These are phyloP conservation scores for Cryptococcus neoformans DNA, from an alignment of 1,284 basidiomycete genomes.

Conservation along the genomic window DNA sequence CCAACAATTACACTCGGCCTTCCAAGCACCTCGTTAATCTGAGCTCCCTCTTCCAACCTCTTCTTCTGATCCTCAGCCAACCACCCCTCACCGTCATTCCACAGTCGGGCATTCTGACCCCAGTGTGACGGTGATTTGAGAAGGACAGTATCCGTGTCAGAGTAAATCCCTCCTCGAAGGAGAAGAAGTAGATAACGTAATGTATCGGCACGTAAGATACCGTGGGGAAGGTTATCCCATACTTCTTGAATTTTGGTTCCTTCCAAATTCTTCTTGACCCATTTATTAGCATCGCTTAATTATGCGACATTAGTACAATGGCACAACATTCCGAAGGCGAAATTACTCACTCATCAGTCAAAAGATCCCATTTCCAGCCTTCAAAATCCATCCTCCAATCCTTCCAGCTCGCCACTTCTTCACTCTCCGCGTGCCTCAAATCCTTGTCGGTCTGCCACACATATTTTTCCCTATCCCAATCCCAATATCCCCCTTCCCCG, in stretches of 20 bases:
- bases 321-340: neutral
- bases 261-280: slow-evolving; percentile 21
- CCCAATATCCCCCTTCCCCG: slow-evolving; percentile 2
- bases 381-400: slow-evolving; percentile 24
- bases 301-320: neutral
- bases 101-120: slow-evolving; percentile 32
- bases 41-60: slow-evolving; percentile 23
- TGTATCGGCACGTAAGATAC: slow-evolving; percentile 30
- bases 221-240: slow-evolving; percentile 41
- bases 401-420: slow-evolving; percentile 34
- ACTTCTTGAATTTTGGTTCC: slow-evolving; percentile 27
- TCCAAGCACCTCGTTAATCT: slow-evolving; percentile 26
- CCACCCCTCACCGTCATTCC: slow-evolving; percentile 41
- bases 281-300: slow-evolving; percentile 29
- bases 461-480: slow-evolving; percentile 25
- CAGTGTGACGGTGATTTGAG: slow-evolving; percentile 39
- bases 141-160: slow-evolving; percentile 47
- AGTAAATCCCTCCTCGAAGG: slow-evolving; percentile 48
- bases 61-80: slow-evolving; percentile 14
- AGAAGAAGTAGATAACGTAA: slow-evolving; percentile 47
- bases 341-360: slow-evolving; percentile 34
- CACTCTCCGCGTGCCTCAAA: slow-evolving; percentile 4
- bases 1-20: slow-evolving; percentile 46
- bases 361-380: slow-evolving; percentile 42
- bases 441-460: slow-evolving; percentile 50